Evolutionary conservation across 257 asterid genomes (phyloP).

Genomic region (Solanum chiquidenum): DNA sequence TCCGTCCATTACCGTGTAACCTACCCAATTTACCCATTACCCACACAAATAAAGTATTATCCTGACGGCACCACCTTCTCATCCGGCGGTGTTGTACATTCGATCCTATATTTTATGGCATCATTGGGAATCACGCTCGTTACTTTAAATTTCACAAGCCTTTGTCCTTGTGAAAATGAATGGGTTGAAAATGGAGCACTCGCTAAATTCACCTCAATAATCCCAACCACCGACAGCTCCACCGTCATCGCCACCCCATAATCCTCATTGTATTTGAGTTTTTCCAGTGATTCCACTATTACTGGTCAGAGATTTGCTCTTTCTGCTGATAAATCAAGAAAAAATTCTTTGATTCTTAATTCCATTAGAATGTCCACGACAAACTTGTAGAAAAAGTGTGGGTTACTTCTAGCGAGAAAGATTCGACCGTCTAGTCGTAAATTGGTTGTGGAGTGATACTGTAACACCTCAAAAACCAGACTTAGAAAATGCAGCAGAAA

Average conservation of each 20-base stretch:
- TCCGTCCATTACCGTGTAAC: no score
- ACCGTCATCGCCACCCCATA: constrained; percentile 48
- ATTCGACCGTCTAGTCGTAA: constrained; percentile 80
- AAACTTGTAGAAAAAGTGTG: constrained; percentile 67
- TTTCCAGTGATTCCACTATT: constrained; percentile 49
- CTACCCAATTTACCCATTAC: no score
- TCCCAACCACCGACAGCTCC: constrained; percentile 67
- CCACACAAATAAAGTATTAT: constrained; percentile 6
- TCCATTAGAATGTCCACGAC: constrained; percentile 58
- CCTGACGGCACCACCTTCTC: constrained; percentile 89
- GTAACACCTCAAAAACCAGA: no score
- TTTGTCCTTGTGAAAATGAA: constrained; percentile 80
- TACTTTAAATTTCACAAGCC: constrained; percentile 63
- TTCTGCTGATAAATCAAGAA: constrained; percentile 63
- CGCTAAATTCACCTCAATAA: constrained; percentile 66
- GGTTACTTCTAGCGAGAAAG: constrained; percentile 72
- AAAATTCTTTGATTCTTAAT: constrained; percentile 69
- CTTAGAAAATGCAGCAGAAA: no score
- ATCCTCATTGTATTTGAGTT: constrained; percentile 34
- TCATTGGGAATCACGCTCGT: constrained; percentile 32
- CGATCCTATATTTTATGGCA: constrained; percentile 36
- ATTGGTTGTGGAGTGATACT: constrained; percentile 84
- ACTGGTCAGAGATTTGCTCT: constrained; percentile 48
- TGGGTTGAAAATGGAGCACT: constrained; percentile 91
- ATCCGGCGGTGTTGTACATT: constrained; percentile 55